These are phyloP conservation scores for Rutstroemia sydowiana DNA, from an alignment of 2,329 filamentous ascomycete species.

Conservation along the genomic window DNA sequence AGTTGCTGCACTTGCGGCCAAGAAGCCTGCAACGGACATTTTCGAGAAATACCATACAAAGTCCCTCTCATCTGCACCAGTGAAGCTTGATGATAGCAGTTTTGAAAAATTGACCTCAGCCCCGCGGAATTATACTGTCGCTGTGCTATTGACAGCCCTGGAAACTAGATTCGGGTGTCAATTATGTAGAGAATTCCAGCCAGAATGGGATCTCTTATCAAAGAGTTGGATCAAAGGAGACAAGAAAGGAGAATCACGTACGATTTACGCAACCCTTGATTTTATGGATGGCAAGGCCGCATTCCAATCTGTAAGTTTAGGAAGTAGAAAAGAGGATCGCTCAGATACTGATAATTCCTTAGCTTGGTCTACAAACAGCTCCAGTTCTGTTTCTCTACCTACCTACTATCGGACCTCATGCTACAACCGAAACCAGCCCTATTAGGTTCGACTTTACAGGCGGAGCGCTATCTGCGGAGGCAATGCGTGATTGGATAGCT, in stretches of 20 bases:
- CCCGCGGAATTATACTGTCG: constrained; percentile 77
- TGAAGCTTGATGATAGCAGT: constrained; percentile 69
- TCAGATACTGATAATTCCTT: constrained; percentile 9
- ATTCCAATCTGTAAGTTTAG: constrained; percentile 67
- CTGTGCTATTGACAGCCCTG: constrained; percentile 78
- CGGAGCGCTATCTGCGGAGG: constrained; percentile 67
- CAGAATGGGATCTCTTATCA: constrained; percentile 83
- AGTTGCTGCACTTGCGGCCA: constrained; percentile 49
- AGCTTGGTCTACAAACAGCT: constrained; percentile 92
- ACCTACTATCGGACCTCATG: constrained; percentile 75
- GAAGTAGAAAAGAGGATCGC: background rate
- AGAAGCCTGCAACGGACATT: constrained; percentile 55
- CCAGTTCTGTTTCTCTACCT: constrained; percentile 84
- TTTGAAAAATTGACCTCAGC: constrained; percentile 70
- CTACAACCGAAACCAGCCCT: constrained; percentile 60
- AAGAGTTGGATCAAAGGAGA: constrained; percentile 85
- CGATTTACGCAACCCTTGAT: constrained; percentile 80
- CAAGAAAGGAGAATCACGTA: constrained; percentile 60
- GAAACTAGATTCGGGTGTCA: constrained; percentile 77
- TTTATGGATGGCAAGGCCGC: constrained; percentile 76
- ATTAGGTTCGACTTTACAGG: constrained; percentile 76
- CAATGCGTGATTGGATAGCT: constrained; percentile 69
- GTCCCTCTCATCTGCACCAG: constrained; percentile 54
- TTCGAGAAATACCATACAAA: constrained; percentile 67
- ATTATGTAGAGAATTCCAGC: constrained; percentile 84